Evolutionary conservation across 1,139 yeast genomes (phyloP), one percentile per base, ranked within the genome.

Genomic region (Suhomyces taliae): DNA sequence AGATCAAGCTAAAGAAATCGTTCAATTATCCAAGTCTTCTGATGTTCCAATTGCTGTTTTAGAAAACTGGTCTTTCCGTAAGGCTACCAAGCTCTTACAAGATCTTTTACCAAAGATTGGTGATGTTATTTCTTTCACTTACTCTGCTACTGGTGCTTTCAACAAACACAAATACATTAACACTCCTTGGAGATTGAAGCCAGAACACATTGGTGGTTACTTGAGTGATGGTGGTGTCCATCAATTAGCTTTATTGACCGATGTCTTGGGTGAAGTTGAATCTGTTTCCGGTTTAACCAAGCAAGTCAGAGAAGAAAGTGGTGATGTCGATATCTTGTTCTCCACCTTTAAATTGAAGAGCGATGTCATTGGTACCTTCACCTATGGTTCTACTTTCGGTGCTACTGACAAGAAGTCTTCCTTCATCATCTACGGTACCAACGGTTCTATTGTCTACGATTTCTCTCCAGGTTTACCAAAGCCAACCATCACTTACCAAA

Each of bases 211-310:
- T 54, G 97, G 97, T 48, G 97, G 97, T 0, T 90, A 76, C 67
- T 74, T 90, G 57, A 84, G 93, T 54, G 98, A 90, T 62, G 97
- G 97, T 58, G 97, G 97, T 63, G 98, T 90, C 11, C 98, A 90
- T 68, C 97, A 90, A 67, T 72, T 90, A 65, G 96, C 96, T 3
- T 71, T 89, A 39, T 78, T 90, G 57, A 89, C 96, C 8, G 90
- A 82, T 52, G 82, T 89, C n/a, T 74, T 90, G 50, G 97, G 97
- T 42, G 74, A 76, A 34, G 85, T 89, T 24, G 82, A 78, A 46
- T 68, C 83, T 4, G 80, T 90, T 34, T 77, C 87, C 49, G 96
- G 88, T 8, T 78, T 80, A 55, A 84, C 97, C 14, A 81, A 74
- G 53, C 97, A 90, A 69, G 76, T 89, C 45, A 79, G 89, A 61